These are phyloP conservation scores for Marasmius fiardii DNA, from an alignment of 1,284 basidiomycete species.

Conservation along the genomic window DNA sequence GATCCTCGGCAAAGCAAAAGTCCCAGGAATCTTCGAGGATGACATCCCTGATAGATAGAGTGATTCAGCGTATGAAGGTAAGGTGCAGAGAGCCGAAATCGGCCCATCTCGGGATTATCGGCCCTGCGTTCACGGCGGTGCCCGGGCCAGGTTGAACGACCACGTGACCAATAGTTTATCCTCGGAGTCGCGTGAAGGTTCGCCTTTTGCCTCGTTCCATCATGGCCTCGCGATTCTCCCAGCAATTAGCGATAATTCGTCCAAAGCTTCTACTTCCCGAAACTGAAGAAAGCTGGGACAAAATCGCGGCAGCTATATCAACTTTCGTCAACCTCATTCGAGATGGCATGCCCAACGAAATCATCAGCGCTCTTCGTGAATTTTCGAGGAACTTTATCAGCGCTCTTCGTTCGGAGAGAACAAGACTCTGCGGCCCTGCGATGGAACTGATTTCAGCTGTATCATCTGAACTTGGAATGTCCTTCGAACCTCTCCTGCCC, in stretches of 20 bases:
- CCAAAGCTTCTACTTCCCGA: slow-evolving; percentile 54
- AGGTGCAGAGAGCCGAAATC: background rate
- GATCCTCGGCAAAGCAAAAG: slow-evolving; percentile 24
- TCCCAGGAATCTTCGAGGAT: slow-evolving; percentile 2
- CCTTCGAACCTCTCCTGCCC: slow-evolving; percentile 69
- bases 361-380: slow-evolving; percentile 51
- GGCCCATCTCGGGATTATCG: too few species aligned
- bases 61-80: background rate
- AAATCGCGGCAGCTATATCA: slow-evolving; percentile 55
- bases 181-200: too few species aligned
- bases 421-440: slow-evolving; percentile 70
- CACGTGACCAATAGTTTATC: background rate
- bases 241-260: slow-evolving; percentile 25
- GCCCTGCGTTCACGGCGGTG: background rate
- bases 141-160: background rate
- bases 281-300: slow-evolving; percentile 83
- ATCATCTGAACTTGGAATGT: slow-evolving; percentile 52
- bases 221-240: background rate
- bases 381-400: slow-evolving; percentile 55
- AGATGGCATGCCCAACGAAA: slow-evolving; percentile 53
- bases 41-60: background rate
- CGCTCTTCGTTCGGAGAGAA: slow-evolving; percentile 74
- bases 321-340: slow-evolving; percentile 55
- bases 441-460: slow-evolving; percentile 61
- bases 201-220: background rate